Base-by-base conservation (phyloP, 768 basidiomycete genomes). In the Trametes villosa region DNA sequence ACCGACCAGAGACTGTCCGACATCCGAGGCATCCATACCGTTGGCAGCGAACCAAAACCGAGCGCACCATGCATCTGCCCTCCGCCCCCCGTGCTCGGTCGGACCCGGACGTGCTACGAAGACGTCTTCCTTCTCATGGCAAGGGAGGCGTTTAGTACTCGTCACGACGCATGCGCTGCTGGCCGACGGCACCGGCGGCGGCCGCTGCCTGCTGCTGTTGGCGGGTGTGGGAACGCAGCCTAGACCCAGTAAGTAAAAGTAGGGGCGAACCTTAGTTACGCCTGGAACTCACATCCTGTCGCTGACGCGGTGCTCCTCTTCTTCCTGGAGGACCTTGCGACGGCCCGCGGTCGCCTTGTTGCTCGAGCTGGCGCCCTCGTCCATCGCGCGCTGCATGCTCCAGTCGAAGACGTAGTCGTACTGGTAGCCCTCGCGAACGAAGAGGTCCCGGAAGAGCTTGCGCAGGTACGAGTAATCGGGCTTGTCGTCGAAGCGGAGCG, bases 321-420 rank as follows among this genome's bases (percentile, higher is more conserved):
- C 91, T 66, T 93, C 91, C 68, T 90, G 89, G 44, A 91, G 86
- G 24, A 92, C 87, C 80, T 92, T 93, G 70, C 90, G 83, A 68
- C 90, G 81, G 22, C 85, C 84, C 45, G 80, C 75, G 31, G 83
- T 78, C 74, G 87, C 92, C 77, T 75, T 84, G 75, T 88, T 83
- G 44, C 82, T 78, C 59, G 83, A 80, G 48, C 82, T 81, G 41
- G 78, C 78, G 42, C 81, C 82, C 60, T 92, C 90, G 9, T 90
- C 88, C 63, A 86, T 83, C 13, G 85, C 79, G 59, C 91, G 84
- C 75, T 94, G 92, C 57, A 96, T 92, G 68, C 89, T 91, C 96
- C 97, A 99, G 76, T 99, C 97, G 70, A 99, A 99, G 71, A 98
- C 94, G 69, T 98, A 99, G 76, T 99, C 97, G 74, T 99, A 99